phyloP scores from a whole-genome alignment of 139 green algal genomes.

The Tetradesmus obliquus region DNA sequence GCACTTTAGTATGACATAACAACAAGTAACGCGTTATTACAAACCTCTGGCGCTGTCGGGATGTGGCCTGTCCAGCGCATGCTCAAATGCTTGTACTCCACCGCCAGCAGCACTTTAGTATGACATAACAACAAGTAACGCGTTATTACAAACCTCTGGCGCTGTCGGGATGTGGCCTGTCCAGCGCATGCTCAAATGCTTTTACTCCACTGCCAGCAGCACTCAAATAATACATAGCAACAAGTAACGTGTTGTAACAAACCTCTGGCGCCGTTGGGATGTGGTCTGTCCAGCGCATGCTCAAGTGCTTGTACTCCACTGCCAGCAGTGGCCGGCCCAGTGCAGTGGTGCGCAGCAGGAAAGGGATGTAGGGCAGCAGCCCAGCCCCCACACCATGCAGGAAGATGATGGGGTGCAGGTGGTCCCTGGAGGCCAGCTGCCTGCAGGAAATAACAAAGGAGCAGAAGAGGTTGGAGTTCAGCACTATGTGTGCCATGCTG shows the following conservation, averaged over 20 bases:
- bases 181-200: constrained; percentile 65
- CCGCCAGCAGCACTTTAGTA: constrained; percentile 37
- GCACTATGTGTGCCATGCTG: background rate
- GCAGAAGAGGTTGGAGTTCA: background rate
- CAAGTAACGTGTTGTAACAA: background rate
- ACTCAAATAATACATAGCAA: background rate
- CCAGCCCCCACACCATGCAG: constrained; percentile 70
- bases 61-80: constrained; percentile 61
- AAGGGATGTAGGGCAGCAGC: constrained; percentile 60
- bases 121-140: no score
- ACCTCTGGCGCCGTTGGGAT: constrained; percentile 54
- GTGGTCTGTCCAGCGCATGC: constrained; percentile 58
- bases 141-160: background rate
- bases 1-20: no score
- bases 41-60: constrained; percentile 44
- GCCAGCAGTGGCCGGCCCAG: constrained; percentile 53
- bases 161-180: constrained; percentile 53
- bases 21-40: no score
- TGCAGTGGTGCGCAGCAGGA: constrained; percentile 50
- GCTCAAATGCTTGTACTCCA: constrained; percentile 68
- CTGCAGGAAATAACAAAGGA: background rate
- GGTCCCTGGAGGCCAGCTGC: background rate
- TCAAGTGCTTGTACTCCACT: constrained; percentile 69
- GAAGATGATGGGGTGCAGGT: constrained; percentile 60
- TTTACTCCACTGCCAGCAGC: constrained; percentile 64